These are phyloP conservation scores for Insectozyma bohioensis DNA, from an alignment of 1,139 yeast species.

Conservation along the genomic window DNA sequence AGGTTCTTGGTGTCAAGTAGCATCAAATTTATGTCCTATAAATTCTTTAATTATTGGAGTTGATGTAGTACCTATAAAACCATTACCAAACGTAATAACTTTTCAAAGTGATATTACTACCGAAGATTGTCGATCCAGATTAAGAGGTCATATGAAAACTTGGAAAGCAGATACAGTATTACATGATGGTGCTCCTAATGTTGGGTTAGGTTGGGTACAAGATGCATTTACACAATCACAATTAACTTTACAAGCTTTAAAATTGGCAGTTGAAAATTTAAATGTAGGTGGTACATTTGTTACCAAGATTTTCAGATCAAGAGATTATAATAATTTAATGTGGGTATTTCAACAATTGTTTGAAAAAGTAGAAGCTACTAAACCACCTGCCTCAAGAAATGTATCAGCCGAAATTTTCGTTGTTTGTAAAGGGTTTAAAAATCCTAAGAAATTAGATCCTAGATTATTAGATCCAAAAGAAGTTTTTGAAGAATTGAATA, in stretches of 20 bases:
- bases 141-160: slow-evolving; percentile 94
- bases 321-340: slow-evolving; percentile 93
- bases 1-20: slow-evolving; percentile 99
- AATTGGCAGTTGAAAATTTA: slow-evolving; percentile 92
- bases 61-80: slow-evolving; percentile 94
- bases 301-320: slow-evolving; percentile 94
- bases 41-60: slow-evolving; percentile 95
- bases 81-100: slow-evolving; percentile 89
- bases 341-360: slow-evolving; percentile 97
- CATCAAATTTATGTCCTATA: slow-evolving; percentile 87
- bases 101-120: slow-evolving; percentile 97
- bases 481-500: slow-evolving; percentile 89
- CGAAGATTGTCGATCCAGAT: slow-evolving; percentile 91
- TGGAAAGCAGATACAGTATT: slow-evolving; percentile 98
- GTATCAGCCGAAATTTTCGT: slow-evolving; percentile 99
- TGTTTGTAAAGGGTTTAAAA: slow-evolving; percentile 92
- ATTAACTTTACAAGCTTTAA: slow-evolving; percentile 87
- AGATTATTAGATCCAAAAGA: slow-evolving; percentile 86
- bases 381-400: slow-evolving; percentile 98
- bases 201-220: slow-evolving; percentile 98
- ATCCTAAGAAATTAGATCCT: slow-evolving; percentile 94
- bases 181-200: slow-evolving; percentile 99
- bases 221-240: slow-evolving; percentile 99
- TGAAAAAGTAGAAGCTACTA: slow-evolving; percentile 96
- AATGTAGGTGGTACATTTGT: slow-evolving; percentile 94